These are phyloP conservation scores for Austroboletus olivaceoglutinosus DNA, from an alignment of 1,284 basidiomycete genomes.

Conservation along the genomic window DNA sequence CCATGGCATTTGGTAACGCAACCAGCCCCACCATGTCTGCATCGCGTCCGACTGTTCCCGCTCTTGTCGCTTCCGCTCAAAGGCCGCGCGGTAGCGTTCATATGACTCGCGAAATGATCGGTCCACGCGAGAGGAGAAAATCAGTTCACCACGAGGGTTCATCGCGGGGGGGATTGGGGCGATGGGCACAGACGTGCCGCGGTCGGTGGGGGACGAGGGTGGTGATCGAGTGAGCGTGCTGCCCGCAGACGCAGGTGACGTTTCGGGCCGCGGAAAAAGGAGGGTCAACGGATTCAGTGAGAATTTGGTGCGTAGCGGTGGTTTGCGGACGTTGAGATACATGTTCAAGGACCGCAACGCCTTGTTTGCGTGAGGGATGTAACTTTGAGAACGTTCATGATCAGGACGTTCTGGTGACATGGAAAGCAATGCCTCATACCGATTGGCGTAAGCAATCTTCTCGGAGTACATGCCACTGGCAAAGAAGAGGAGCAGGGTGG, in stretches of 20 bases:
- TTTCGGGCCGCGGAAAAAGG: slow-evolving; percentile 55
- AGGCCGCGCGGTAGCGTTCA: slow-evolving; percentile 89
- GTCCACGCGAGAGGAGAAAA: slow-evolving; percentile 90
- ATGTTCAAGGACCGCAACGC: slow-evolving; percentile 93
- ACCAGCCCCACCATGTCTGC: slow-evolving; percentile 44
- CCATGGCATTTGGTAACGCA: slow-evolving; percentile 42
- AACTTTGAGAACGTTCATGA: slow-evolving; percentile 50
- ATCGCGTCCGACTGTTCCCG: slow-evolving; percentile 47
- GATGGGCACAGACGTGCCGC: slow-evolving; percentile 47
- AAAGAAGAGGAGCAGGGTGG: slow-evolving; percentile 93
- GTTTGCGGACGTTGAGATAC: slow-evolving; percentile 90
- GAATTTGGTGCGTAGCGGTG: slow-evolving; percentile 60
- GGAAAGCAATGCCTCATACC: slow-evolving; percentile 51
- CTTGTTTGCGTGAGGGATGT: slow-evolving; percentile 94
- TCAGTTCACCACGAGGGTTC: slow-evolving; percentile 94
- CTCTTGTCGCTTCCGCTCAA: slow-evolving; percentile 79
- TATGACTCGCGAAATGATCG: slow-evolving; percentile 85
- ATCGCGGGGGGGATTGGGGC: slow-evolving; percentile 83
- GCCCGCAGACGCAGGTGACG: slow-evolving; percentile 11
- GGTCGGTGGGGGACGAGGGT: slow-evolving; percentile 31
- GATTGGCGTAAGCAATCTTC: slow-evolving; percentile 95
- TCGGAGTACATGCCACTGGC: slow-evolving; percentile 96
- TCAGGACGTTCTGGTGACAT: slow-evolving; percentile 14
- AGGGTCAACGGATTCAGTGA: slow-evolving; percentile 64
- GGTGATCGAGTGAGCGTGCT: slow-evolving; percentile 28